These are phyloP conservation scores for Saxophila tyrrhenica DNA, from an alignment of 495 filamentous ascomycete species.

Conservation along the genomic window DNA sequence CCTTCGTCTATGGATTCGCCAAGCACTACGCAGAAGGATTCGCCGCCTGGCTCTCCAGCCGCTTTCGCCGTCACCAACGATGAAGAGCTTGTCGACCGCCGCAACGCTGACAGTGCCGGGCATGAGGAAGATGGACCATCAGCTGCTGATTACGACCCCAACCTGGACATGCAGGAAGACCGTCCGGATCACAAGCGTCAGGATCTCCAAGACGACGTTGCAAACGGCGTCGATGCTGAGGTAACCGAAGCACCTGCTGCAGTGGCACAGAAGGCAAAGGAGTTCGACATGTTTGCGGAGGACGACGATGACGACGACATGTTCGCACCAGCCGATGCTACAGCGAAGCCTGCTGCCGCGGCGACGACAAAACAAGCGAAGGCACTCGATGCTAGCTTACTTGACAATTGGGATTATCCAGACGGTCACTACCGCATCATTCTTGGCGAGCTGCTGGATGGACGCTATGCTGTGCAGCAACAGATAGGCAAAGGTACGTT, in stretches of 20 bases:
- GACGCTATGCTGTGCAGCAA: constrained; percentile 74
- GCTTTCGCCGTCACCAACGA: constrained; percentile 46
- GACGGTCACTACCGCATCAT: constrained; percentile 94
- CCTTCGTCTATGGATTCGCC: constrained; percentile 28
- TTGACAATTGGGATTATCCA: constrained; percentile 87
- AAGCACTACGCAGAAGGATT: constrained; percentile 37
- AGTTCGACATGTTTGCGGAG: constrained; percentile 94
- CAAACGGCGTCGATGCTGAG: not conserved
- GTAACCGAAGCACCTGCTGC: not conserved
- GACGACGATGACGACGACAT: constrained; percentile 83
- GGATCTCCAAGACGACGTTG: constrained; percentile 26
- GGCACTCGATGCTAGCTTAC: constrained; percentile 66
- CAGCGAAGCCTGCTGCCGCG: constrained; percentile 30
- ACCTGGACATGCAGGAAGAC: constrained; percentile 84
- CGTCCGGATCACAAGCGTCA: constrained; percentile 56
- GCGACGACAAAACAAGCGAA: constrained; percentile 39
- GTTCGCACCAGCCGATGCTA: constrained; percentile 57
- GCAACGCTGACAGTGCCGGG: constrained; percentile 23
- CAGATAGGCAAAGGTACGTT: constrained; percentile 94
- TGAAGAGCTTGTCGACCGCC: constrained; percentile 52
- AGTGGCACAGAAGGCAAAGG: constrained; percentile 33
- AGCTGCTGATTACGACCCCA: constrained; percentile 93
- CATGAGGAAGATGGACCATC: constrained; percentile 66
- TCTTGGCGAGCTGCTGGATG: constrained; percentile 76
- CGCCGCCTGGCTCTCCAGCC: constrained; percentile 40